Base-by-base conservation (phyloP, 2,329 filamentous ascomycete species). In the Neodidymelliopsis sp. region DNA sequence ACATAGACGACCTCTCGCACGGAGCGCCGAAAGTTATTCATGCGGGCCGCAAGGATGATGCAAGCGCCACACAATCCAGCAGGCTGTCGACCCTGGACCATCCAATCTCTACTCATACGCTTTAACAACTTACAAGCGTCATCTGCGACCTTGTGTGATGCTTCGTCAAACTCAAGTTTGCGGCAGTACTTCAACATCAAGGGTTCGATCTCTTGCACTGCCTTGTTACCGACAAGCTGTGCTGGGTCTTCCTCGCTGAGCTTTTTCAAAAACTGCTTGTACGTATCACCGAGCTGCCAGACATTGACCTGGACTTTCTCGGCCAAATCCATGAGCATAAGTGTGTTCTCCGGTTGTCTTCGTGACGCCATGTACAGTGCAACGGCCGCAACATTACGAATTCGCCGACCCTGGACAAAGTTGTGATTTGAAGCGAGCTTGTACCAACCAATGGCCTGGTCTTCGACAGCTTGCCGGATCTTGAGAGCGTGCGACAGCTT, bases 21-120 rank as follows among this genome's bases (percentile, higher is more conserved):
- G 0, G 91, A 96, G 13, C 94, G 87, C 33, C 93, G 88, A 69
- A 95, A 99, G 73, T 97, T 97, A 81, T 97, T 96, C 88, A 97
- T 97, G 41, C 94, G 89, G 7, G 94, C 93, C 6, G 94, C 94
- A 71, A 99, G 87, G 53, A 99, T 89, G 36, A 99, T 82, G 59
- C 92, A 96, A 10, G 94, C 94, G 54, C 94, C 94, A 71, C 92
- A 97, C 44, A 97, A 87, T 59, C 94, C 94, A 6, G 93, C 93
- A 12, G 94, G 94, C 29, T 94, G 87, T 65, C 94, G 89, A 62
- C 94, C 94, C 69, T 92, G 91, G 35, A 92, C 88, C 84, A 99
- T 97, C 92, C 94, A 97, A 75, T 99, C 94, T 43, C 90, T 82
- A 58, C 90, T 92, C 94, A 99, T 97, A 54, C 94, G 87, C 71